Base-by-base conservation (phyloP, 2,329 filamentous ascomycete genomes). In the Neodidymelliopsis sp. region DNA sequence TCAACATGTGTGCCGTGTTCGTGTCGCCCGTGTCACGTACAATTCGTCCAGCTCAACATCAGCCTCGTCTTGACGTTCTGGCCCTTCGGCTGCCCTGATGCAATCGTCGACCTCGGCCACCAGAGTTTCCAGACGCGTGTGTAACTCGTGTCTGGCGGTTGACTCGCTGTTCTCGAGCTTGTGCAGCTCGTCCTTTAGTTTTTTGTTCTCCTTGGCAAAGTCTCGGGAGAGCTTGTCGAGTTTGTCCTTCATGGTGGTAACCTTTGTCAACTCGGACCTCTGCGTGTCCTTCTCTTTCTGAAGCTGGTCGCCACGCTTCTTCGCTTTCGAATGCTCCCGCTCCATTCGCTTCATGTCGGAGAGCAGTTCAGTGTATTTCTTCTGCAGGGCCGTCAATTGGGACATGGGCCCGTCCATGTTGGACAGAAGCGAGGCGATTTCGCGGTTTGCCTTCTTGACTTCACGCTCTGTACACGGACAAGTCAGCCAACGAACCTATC, bases 261-360 rank as follows among this genome's bases (percentile, higher is more conserved):
- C 93, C 76, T 96, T 96, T 75, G 86, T 93, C 46, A 96, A 80
- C 71, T 99, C 94, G 35, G 87, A 89, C 63, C 91, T 86, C 48
- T 89, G 88, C 60, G 90, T 86, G 70, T 99, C 94, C 73, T 96
- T 95, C 66, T 99, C 94, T 72, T 97, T 99, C 74, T 99, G 94
- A 45, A 99, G 75, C 66, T 91, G 88, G 71, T 99, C 94, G 19
- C 90, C 90, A 18, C 91, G 88, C 74, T 97, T 96, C 80, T 97
- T 97, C 65, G 93, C 94, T 76, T 96, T 97, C 54, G 90, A 84
- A 68, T 96, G 92, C 56, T 99, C 94, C 53, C 92, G 88, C 73
- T 99, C 93, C 52, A 96, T 82, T 46, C 92, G 88, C 75, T 97
- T 96, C 91, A 97, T 96, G 53, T 97, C 92, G 43, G 90, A 87